Evolutionary conservation across 2,329 filamentous ascomycete genomes (phyloP), one percentile per base, ranked within the genome.

Genomic region (Chaetomium globosum): DNA sequence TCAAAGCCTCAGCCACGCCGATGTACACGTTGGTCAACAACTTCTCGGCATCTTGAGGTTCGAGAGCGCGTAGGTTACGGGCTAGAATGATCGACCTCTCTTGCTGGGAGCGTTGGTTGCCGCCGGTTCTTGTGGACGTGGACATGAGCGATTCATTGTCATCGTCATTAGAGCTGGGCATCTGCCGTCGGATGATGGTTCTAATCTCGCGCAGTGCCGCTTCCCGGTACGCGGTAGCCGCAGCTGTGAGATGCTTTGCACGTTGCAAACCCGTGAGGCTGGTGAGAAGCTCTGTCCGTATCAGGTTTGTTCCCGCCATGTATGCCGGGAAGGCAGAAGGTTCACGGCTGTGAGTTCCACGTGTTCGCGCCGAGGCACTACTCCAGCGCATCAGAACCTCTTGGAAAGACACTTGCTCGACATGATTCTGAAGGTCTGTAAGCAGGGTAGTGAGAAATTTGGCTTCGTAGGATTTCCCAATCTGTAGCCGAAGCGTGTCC

Each of bases 91-190:
- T 88, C 0, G 93, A 97, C 74, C 95, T 97, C 70, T 98, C 93
- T 73, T 96, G 91, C 71, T 92, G 90, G 21, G 87, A 90, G 51
- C 89, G 80, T 68, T 88, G 85, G 65, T 85, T 85, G 31, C 88
- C 89, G 51, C 87, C 86, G 67, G 85, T 85, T 61, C 87, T 81
- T 0, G 94, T 97, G 3, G 93, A 96, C 0, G 88, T 84, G 1
- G 93, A 93, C 78, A 94, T 88, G 80, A 94, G 89, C 0, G 93
- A 96, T 75, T 95, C 92, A 67, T 89, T 91, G 74, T 99, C 95
- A 70, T 98, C 94, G 66, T 99, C 95, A 71, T 87, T 95, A 12
- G 94, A 96, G 73, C 93, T 97, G 0, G 95, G 95, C 48, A 99
- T 82, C 28, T 94, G 90, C 64, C 88, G 87, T 61, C 93, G 86